Base-by-base conservation (phyloP, 495 filamentous ascomycete genomes). In the Podospora tetraspora region DNA sequence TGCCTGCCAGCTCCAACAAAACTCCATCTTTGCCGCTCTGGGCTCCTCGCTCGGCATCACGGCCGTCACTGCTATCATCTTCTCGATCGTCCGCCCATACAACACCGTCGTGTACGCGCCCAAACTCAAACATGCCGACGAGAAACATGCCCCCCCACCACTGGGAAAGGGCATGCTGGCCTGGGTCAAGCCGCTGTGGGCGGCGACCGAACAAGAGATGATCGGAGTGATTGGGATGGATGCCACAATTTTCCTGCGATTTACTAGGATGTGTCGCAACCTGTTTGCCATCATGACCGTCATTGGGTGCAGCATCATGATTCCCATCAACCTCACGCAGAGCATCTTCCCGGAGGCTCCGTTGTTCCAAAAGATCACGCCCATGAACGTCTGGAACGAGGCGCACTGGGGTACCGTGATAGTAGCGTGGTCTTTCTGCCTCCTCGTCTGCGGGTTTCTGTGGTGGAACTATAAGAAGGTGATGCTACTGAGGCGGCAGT, bases 41-140 rank as follows among this genome's bases (percentile, higher is more conserved):
- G 90, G 82, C 59, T 93, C 91, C 34, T 94, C 95, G n/a, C 64
- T 97, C 57, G 89, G 85, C 63, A 81, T 92, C 69, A 91, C 92
- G 25, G 66, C 87, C 69, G 72, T 89, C 68, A 89, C 97, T 70
- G 85, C 91, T 64, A 71, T 96, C 65, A 78, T 86, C 73, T 99
- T 97, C 84, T 97, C 90, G 73, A 81, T 96, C 67, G 83, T 99
- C 60, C 90, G 96, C 69, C 95, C 96, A 5, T 92, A 92, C 76
- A 93, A 98, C 75, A 88, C 86, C 57, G 83, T 92, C 71, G 93
- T 98, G 57, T 99, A 99, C 78, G 94, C 96, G 5, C 95, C 95
- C 52, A 96, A 97, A 73, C 84, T 96, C 69, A 96, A 95, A 73
- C 89, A 97, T 83, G 92, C 91, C 70, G 93, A 99, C 76, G 87